These are phyloP conservation scores for Pestalotiopsis sp. DNA, from an alignment of 2,329 filamentous ascomycete species.

Conservation along the genomic window DNA sequence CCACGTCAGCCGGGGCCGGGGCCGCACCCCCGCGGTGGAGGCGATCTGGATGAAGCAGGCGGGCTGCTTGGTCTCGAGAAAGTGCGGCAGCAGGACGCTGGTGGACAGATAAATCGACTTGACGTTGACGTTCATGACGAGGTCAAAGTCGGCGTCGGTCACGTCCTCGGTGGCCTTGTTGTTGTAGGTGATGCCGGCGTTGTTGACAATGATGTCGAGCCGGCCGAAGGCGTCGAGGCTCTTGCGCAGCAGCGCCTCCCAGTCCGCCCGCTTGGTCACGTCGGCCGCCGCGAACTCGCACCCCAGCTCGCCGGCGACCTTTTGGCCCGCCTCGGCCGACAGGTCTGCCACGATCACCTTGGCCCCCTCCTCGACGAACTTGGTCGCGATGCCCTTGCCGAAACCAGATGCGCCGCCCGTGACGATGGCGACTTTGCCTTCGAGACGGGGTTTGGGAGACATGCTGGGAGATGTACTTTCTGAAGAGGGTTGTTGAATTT, in stretches of 20 bases:
- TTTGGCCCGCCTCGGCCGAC: constrained; percentile 52
- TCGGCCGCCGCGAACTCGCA: constrained; percentile 47
- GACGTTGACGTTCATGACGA: constrained; percentile 70
- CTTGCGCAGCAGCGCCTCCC: constrained; percentile 51
- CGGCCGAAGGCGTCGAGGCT: constrained; percentile 49
- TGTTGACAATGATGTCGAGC: constrained; percentile 64
- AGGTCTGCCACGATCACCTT: constrained; percentile 66
- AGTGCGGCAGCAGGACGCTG: constrained; percentile 61
- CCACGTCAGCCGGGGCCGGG: constrained; percentile 67
- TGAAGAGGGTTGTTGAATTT: too few species aligned
- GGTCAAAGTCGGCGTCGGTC: constrained; percentile 67
- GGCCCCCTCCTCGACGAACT: constrained; percentile 62
- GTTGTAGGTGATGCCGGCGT: constrained; percentile 59
- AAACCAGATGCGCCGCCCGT: constrained; percentile 65
- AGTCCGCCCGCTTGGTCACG: constrained; percentile 55
- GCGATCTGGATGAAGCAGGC: constrained; percentile 69
- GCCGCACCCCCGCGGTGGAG: constrained; percentile 63
- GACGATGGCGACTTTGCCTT: constrained; percentile 46
- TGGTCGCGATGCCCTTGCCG: constrained; percentile 62
- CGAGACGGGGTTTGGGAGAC: constrained; percentile 32
- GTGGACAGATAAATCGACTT: constrained; percentile 67
- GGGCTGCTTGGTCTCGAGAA: constrained; percentile 57
- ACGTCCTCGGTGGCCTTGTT: constrained; percentile 68
- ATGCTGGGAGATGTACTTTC: constrained; percentile 9
- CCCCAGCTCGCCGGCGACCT: constrained; percentile 47